Percentiles rank a stretch among this genome's conserved stretches.
These are phyloP conservation scores for Aspergillus heteromorphus DNA, from an alignment of 495 filamentous ascomycete genomes.

Conservation along the genomic window DNA sequence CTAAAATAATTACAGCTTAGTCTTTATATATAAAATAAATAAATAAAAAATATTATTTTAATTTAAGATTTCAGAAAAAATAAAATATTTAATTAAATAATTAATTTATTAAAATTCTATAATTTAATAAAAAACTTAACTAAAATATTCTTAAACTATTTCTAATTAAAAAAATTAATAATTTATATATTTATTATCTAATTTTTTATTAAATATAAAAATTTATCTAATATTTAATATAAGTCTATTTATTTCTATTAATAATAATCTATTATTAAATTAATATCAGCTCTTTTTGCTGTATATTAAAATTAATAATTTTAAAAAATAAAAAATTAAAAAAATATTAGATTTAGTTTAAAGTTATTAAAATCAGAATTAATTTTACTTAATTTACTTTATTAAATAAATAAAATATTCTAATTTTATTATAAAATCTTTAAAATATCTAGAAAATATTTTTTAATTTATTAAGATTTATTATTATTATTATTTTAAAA, in stretches of 20 bases:
- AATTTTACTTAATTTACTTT: neutral
- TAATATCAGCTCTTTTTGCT: neutral
- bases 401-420: neutral
- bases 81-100: neutral
- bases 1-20: neutral
- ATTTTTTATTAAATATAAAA: conserved; percentile 5
- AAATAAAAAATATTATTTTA: neutral
- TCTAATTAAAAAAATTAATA: neutral
- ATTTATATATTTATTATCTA: neutral
- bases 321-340: neutral
- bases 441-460: neutral
- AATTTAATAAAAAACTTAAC: neutral
- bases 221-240: conserved; percentile 1
- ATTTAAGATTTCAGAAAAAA: neutral
- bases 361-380: neutral
- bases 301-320: conserved; percentile 1
- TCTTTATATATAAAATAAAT: neutral
- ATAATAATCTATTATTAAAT: neutral
- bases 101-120: neutral
- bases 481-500: neutral
- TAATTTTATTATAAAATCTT: neutral
- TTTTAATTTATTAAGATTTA: neutral
- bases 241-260: neutral
- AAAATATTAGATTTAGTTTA: conserved; percentile 8
- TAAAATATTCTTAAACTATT: neutral